phyloP scores from a whole-genome alignment of 2,329 filamentous ascomycete species.

The Podosphaera fusca region DNA sequence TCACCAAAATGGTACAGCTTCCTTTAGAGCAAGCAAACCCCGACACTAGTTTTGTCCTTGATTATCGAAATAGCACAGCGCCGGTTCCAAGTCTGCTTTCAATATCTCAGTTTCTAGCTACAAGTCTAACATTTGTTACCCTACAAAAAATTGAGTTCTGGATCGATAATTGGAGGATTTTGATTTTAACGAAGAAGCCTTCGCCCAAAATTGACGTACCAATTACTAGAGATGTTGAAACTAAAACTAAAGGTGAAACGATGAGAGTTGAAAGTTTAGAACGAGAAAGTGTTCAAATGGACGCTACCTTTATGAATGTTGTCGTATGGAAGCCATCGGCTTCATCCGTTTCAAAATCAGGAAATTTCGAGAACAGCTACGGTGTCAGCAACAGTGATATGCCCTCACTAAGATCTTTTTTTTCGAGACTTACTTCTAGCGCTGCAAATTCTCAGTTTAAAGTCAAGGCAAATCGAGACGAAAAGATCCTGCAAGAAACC shows the following conservation, averaged over 20 bases:
- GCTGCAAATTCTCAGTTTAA: slow-evolving; percentile 26
- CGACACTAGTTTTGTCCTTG: slow-evolving; percentile 80
- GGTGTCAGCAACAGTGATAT: slow-evolving; percentile 25
- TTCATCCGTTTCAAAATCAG: slow-evolving; percentile 13
- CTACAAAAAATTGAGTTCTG: slow-evolving; percentile 72
- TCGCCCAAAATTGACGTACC: slow-evolving; percentile 51
- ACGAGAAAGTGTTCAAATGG: slow-evolving; percentile 73
- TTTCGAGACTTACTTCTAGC: slow-evolving; percentile 46
- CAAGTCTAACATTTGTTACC: slow-evolving; percentile 86
- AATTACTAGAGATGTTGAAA: slow-evolving; percentile 59
- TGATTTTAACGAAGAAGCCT: slow-evolving; percentile 62
- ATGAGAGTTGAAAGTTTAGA: slow-evolving; percentile 72
- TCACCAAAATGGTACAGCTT: slow-evolving; percentile 65
- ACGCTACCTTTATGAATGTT: slow-evolving; percentile 70
- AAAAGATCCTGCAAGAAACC: slow-evolving; percentile 35
- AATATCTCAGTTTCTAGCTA: slow-evolving; percentile 77
- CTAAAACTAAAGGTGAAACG: slow-evolving; percentile 61
- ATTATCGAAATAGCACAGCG: slow-evolving; percentile 75
- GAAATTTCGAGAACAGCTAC: slow-evolving; percentile 17
- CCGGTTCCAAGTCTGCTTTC: slow-evolving; percentile 70
- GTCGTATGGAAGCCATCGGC: slow-evolving; percentile 59
- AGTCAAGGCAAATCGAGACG: slow-evolving; percentile 35
- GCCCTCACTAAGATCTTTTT: slow-evolving; percentile 54
- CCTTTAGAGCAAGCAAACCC: slow-evolving; percentile 39
- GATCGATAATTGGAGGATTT: slow-evolving; percentile 67